Evolutionary conservation across 2,329 filamentous ascomycete genomes (phyloP), one percentile per base, ranked within the genome.

Genomic region (Fusarium mexicanum): DNA sequence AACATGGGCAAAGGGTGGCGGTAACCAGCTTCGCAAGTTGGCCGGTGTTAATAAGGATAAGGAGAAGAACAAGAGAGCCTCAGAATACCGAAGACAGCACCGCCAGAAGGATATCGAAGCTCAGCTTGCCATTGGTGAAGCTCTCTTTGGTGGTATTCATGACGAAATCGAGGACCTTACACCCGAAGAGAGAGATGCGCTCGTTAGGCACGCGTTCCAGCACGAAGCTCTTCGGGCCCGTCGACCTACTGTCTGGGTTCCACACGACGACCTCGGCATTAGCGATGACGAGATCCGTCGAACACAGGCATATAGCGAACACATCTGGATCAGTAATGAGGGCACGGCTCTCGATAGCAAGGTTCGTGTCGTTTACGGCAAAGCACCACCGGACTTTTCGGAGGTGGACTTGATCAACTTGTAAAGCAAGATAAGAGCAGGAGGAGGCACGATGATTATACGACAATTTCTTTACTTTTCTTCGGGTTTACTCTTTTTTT

Each of bases 101-200:
- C 86, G 86, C 9, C 83, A 85, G 71, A 87, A 86, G 68, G 93
- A 95, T 76, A 83, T 94, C 5, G 93, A 96, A 81, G 89, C 90
- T 2, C 93, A 96, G 82, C 89, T 85, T 40, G 88, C 89, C 5
- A 92, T 96, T 33, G 93, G 93, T 12, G 92, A 95, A 55, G 93
- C 95, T 6, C 87, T 98, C 6, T 99, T 95, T 81, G 92, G 94
- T 29, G 93, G 93, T 8, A 93, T 95, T 77, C 92, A 96, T 74
- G 96, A 98, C 79, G 95, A 98, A 85, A 92, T 99, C 72, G 96
- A 98, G 81, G 96, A 99, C 80, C 86, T 99, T 55, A 96, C 94
- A 3, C 94, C 95, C 0, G 94, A 96, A 24, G 94, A 98, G 81
- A 90, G 96, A 77, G 95, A 98, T 79, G 87, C 91, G 66, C 89